Conservation (phyloP, 176 grass and related monocot species). For the Rhynchospora tenuis region DNA sequence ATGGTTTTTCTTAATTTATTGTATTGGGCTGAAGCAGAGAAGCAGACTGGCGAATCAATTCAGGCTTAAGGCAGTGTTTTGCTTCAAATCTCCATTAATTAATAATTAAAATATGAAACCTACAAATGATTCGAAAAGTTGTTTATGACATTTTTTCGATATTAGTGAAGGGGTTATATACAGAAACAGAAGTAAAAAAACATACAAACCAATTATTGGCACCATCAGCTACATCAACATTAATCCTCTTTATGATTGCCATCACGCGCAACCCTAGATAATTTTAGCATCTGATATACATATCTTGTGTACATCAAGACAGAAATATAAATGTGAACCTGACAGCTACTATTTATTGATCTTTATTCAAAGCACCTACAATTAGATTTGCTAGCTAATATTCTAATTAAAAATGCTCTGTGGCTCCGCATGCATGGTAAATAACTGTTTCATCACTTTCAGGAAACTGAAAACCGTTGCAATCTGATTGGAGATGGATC, state of each 20-base stretch:
- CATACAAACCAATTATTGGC: neutral
- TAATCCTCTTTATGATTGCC: neutral
- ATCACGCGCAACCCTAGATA: no score
- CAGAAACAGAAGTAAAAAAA: neutral
- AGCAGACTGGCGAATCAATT: no score
- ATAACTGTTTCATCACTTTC: neutral
- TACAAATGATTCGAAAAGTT: neutral
- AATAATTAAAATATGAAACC: no score
- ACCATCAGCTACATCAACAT: neutral
- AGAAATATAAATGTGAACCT: neutral
- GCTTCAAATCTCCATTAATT: neutral
- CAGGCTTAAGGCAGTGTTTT: neutral
- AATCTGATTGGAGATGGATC: neutral
- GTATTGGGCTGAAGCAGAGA: no score
- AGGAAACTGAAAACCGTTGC: neutral
- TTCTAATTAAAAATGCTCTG: neutral
- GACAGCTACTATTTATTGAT: neutral
- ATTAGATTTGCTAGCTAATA: neutral
- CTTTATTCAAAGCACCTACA: neutral
- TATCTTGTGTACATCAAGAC: no score
- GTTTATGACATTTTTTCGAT: neutral
- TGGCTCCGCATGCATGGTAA: neutral
- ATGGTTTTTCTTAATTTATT: no score
- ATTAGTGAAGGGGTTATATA: neutral
- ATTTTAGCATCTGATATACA: no score